phyloP scores from a whole-genome alignment of 345 rosid genomes.

The Eucalyptus albens region DNA sequence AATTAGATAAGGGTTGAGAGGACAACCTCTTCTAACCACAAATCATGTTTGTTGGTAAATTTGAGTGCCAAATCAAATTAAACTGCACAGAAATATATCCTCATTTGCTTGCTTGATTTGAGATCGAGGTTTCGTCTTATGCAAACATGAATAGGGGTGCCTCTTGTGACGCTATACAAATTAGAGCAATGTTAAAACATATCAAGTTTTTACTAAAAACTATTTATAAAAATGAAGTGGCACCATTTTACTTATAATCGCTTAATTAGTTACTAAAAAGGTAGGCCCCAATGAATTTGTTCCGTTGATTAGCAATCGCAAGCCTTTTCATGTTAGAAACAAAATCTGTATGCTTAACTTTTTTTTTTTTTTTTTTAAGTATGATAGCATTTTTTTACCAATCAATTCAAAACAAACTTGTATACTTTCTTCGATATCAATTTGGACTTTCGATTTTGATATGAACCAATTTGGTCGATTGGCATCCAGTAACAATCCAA shows the following conservation, averaged over 20 bases:
- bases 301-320: no score
- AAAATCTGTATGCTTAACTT: background rate
- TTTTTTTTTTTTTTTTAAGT: background rate
- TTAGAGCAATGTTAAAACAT: background rate
- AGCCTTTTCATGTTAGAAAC: background rate
- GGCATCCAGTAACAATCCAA: background rate
- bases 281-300: no score
- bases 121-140: background rate
- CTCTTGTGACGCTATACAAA: background rate
- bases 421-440: no score
- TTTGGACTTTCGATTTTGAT: background rate
- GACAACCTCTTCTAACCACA: no score
- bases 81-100: no score
- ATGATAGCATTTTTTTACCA: background rate
- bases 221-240: no score
- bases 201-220: background rate
- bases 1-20: no score
- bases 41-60: no score
- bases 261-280: no score
- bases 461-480: background rate
- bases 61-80: no score
- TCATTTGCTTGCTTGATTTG: background rate
- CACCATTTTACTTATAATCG: no score
- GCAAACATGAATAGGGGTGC: background rate
- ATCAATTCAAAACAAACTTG: background rate